phyloP scores from a whole-genome alignment of 164 flowering plant species.

The Chloranthus sessilifolius region DNA sequence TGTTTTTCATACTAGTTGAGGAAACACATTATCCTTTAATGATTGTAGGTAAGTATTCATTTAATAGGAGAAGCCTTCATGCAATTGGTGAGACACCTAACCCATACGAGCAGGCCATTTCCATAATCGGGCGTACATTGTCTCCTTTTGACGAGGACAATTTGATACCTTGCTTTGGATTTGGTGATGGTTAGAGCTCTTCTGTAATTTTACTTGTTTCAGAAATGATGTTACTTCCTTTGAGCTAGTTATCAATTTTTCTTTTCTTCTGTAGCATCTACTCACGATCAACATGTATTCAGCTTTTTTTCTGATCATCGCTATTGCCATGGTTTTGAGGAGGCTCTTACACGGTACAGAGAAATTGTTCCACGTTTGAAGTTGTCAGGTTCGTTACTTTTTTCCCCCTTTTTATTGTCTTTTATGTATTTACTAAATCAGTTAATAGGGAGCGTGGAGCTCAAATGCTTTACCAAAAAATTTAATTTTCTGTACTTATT shows the following conservation, averaged over 20 bases:
- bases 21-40: conserved; percentile 7
- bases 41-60: conserved; percentile 36
- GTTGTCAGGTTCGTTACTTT: conserved; percentile 53
- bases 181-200: conserved; percentile 80
- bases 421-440: neutral
- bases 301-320: conserved; percentile 75
- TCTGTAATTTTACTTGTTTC: neutral
- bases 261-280: conserved; percentile 45
- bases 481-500: no score
- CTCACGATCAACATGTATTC: conserved; percentile 76
- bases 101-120: conserved; percentile 92
- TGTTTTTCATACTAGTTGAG: neutral
- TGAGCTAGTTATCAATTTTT: neutral
- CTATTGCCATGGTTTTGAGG: conserved; percentile 74
- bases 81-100: conserved; percentile 39
- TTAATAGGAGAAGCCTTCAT: conserved; percentile 2
- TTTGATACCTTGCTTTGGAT: conserved; percentile 92
- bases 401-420: neutral
- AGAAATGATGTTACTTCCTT: neutral
- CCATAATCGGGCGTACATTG: conserved; percentile 79
- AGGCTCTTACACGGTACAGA: conserved; percentile 66
- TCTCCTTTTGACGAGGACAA: conserved; percentile 91
- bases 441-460: no score
- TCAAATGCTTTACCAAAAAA: no score
- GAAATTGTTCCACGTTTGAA: conserved; percentile 64